These are phyloP conservation scores for Raddia guianensis DNA, from an alignment of 176 grass and related monocot genomes.

Conservation along the genomic window DNA sequence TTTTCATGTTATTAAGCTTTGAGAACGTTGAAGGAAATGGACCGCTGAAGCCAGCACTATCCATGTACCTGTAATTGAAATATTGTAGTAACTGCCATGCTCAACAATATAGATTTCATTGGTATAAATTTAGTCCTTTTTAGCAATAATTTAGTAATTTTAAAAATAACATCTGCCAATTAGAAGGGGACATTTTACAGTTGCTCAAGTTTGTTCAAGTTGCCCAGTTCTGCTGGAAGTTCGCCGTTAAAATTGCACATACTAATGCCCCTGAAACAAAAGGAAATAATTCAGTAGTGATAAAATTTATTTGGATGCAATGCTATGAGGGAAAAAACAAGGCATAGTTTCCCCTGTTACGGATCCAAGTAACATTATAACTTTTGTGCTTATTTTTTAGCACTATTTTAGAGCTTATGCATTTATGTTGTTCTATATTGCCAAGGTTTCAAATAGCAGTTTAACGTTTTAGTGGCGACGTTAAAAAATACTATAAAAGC, in stretches of 20 bases:
- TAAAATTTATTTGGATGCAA: too few relatives aligned
- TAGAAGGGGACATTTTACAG: neutral
- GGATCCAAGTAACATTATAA: too few relatives aligned
- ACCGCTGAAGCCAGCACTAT: constrained; percentile 67
- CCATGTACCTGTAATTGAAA: constrained; percentile 57
- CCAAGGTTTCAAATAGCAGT: too few relatives aligned
- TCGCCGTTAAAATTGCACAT: constrained; percentile 51
- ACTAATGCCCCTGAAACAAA: constrained; percentile 34
- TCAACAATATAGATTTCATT: neutral
- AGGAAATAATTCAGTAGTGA: too few relatives aligned
- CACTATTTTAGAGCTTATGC: too few relatives aligned
- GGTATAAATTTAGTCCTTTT: neutral
- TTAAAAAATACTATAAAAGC: too few relatives aligned
- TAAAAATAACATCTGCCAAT: neutral
- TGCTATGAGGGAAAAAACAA: too few relatives aligned
- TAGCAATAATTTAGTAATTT: too few relatives aligned
- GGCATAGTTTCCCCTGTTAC: too few relatives aligned
- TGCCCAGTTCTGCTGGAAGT: constrained; percentile 54
- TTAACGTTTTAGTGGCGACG: too few relatives aligned
- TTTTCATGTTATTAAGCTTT: constrained; percentile 51
- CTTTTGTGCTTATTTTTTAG: too few relatives aligned
- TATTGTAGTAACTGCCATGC: neutral
- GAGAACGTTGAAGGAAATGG: constrained; percentile 61
- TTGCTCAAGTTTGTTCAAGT: constrained; percentile 49
- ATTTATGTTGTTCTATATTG: too few relatives aligned